Evolutionary conservation across 2,329 filamentous ascomycete genomes (phyloP).

Genomic region (Curvularia sp.): DNA sequence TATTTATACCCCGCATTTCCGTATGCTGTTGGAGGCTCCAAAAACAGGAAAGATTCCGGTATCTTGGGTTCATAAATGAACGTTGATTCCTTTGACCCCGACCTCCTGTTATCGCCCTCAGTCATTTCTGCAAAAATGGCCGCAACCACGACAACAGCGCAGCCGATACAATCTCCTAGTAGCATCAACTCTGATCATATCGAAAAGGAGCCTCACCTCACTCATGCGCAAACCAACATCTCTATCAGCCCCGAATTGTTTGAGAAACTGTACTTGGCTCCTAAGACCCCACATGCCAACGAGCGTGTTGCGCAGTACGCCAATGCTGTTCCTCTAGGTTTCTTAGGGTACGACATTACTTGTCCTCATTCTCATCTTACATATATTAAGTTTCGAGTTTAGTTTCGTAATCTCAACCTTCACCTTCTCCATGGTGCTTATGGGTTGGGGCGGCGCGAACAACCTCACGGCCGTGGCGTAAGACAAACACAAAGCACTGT

Average conservation of each 20-base stretch:
- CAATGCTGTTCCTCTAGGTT: conserved; percentile 40
- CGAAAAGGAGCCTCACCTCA: conserved; percentile 27
- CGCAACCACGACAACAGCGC: conserved; percentile 3
- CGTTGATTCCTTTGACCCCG: background rate
- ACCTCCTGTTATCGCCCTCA: background rate
- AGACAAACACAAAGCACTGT: background rate
- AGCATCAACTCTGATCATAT: conserved; percentile 26
- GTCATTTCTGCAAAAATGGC: conserved; percentile 6
- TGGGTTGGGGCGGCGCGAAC: conserved; percentile 51
- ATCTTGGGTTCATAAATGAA: background rate
- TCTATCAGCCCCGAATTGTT: conserved; percentile 39
- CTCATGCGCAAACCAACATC: conserved; percentile 37
- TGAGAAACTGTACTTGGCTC: conserved; percentile 38
- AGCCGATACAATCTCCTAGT: conserved; percentile 3
- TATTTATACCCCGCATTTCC: background rate
- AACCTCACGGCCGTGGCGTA: conserved; percentile 47
- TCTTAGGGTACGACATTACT: conserved; percentile 32
- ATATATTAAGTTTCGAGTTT: background rate
- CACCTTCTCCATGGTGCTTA: conserved; percentile 51
- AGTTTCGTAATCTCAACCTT: conserved; percentile 52
- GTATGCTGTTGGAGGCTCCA: background rate
- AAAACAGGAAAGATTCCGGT: background rate
- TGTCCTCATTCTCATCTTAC: accelerated
- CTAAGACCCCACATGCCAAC: conserved; percentile 33
- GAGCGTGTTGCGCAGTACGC: conserved; percentile 30